Evolutionary conservation across 2,329 filamentous ascomycete genomes (phyloP), one percentile per base, ranked within the genome.

Genomic region (Monilinia fructicola): DNA sequence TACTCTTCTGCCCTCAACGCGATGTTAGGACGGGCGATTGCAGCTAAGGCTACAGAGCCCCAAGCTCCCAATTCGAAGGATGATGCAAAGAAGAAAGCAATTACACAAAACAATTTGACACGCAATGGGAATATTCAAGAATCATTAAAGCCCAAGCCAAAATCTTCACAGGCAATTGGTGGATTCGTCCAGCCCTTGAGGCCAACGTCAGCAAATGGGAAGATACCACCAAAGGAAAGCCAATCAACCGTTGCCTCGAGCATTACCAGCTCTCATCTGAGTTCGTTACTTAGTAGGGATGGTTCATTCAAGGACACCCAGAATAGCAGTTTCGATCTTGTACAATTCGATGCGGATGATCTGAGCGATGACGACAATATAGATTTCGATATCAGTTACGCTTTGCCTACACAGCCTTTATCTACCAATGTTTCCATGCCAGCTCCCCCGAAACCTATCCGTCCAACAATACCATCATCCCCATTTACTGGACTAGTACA

Each of bases 321-420:
- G 35, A 75, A 76, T 50, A 70, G 76, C 6, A 75, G 81, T 68
- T 76, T 80, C 46, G 42, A 69, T 44, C 46, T 64, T 40, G 67
- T 90, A 12, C 85, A 84, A 68, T 90, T 93, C 69, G 85, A 87
- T 68, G 90, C 93, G 69, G 88, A 94, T 72, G 93, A 97, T 74
- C 95, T 96, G 71, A 92, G 92, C 73, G 91, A 94, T 75, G 93
- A 97, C 72, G 84, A 89, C 26, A 85, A 92, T 65, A 81, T 96
- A 31, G 90, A 91, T 69, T 78, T 90, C 26, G 85, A 93, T 69
- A 84, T 87, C 62, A 83, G 90, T 21, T 74, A 71, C 58, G 38
- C 23, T 26, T 46, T 61, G 9, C 58, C 58, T 26, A 26, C 58
- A 26, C 28, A 60, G 23, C 68, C 72, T 18, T 31, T 73, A 21